These are phyloP conservation scores for Tolypocladium capitatum DNA, from an alignment of 2,329 filamentous ascomycete species.

Conservation along the genomic window DNA sequence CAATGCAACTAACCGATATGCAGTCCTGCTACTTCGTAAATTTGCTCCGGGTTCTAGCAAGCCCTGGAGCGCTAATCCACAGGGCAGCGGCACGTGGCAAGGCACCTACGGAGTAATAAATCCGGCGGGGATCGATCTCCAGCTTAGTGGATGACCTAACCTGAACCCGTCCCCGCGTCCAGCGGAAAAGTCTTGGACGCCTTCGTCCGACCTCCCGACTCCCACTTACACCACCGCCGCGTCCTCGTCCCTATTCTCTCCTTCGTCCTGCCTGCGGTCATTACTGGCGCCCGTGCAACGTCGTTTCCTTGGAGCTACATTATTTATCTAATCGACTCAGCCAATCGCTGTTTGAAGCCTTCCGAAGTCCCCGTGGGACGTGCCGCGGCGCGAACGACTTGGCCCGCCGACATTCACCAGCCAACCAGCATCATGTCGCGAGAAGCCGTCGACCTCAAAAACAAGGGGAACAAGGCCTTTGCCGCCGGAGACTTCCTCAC, in stretches of 20 bases:
- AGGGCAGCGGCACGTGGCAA: neutral
- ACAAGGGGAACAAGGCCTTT: slow-evolving; percentile 91
- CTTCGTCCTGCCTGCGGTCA: too few relatives aligned
- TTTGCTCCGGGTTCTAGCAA: neutral
- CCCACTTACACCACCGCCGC: neutral
- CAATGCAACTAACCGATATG: neutral
- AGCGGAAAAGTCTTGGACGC: neutral
- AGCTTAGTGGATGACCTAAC: neutral
- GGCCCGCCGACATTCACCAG: slow-evolving; percentile 1
- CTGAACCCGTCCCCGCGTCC: neutral
- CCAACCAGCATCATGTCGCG: slow-evolving; percentile 27
- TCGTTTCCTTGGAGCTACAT: neutral
- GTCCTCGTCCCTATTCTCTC: neutral
- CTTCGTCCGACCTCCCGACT: neutral
- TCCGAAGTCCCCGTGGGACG: neutral
- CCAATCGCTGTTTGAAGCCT: neutral
- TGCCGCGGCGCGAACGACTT: neutral
- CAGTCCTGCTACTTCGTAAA: neutral
- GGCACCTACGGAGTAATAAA: neutral
- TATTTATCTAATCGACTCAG: neutral
- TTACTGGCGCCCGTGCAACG: too few relatives aligned
- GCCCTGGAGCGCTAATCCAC: neutral
- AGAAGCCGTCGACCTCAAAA: slow-evolving; percentile 73
- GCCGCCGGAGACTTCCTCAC: slow-evolving; percentile 71
- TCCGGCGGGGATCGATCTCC: neutral